Evolutionary conservation across 306 rosid genomes (phyloP).

Genomic region (Arachis stenosperma): DNA sequence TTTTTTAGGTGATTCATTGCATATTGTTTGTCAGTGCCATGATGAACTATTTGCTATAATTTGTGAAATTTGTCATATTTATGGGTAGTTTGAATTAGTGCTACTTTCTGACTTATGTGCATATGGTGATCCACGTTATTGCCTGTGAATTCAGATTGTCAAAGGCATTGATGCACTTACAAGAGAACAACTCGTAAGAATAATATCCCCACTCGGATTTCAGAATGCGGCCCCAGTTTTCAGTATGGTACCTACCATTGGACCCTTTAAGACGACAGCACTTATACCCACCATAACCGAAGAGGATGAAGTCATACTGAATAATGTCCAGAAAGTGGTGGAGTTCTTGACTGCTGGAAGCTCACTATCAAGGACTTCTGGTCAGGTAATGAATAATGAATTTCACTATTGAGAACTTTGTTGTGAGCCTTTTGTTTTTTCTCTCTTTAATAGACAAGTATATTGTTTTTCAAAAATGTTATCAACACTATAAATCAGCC

Average conservation of each 20-base stretch:
- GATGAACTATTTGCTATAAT: slow-evolving; percentile 1
- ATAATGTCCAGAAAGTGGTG: slow-evolving; percentile 84
- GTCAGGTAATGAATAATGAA: slow-evolving; percentile 58
- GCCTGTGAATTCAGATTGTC: slow-evolving; percentile 67
- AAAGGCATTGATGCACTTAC: slow-evolving; percentile 95
- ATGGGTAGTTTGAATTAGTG: background rate
- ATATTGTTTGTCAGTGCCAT: background rate
- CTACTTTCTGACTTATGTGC: slow-evolving; percentile 23
- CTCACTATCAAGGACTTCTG: slow-evolving; percentile 62
- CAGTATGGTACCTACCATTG: slow-evolving; percentile 84
- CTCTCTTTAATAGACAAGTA: slow-evolving; percentile 3
- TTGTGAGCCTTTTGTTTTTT: slow-evolving; percentile 1
- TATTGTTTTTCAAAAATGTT: background rate
- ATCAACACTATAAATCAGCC: too few relatives aligned
- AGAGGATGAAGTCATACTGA: slow-evolving; percentile 88
- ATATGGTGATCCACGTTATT: slow-evolving; percentile 32
- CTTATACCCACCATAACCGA: slow-evolving; percentile 80
- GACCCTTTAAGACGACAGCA: slow-evolving; percentile 76
- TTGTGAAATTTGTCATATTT: background rate
- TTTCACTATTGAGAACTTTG: slow-evolving; percentile 11
- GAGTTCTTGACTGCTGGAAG: slow-evolving; percentile 90
- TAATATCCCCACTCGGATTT: slow-evolving; percentile 71
- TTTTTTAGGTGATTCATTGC: slow-evolving; percentile 1
- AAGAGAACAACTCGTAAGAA: slow-evolving; percentile 87
- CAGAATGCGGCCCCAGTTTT: slow-evolving; percentile 80